A percentile compares a stretch with the other conserved stretches of the same genome.
phyloP scores from a whole-genome alignment of 176 grass and related monocot genomes.

The Puccinellia tenuiflora region DNA sequence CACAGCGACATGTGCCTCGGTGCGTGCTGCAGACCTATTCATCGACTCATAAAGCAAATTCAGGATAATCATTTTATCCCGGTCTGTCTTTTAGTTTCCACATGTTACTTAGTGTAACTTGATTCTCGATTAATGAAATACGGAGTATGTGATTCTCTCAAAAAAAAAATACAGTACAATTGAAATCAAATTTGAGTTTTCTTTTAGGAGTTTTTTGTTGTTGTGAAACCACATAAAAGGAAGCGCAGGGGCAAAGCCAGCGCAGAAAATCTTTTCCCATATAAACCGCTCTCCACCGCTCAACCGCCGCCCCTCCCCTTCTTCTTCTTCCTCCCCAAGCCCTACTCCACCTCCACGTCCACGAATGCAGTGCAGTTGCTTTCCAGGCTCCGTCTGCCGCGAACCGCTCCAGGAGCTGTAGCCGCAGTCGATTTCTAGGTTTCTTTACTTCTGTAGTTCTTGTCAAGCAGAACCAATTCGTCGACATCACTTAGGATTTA shows the following conservation, averaged over 20 bases:
- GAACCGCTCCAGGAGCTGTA: conserved; percentile 1
- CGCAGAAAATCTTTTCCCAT: conserved; percentile 29
- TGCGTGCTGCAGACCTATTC: no score
- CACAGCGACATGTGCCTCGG: no score
- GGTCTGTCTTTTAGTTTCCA: no score
- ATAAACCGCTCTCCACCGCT: conserved; percentile 37
- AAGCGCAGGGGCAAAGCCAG: background rate
- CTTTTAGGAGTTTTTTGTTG: no score
- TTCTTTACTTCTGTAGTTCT: background rate
- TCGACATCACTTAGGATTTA: conserved; percentile 25
- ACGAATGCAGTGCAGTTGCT: background rate
- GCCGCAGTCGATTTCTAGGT: background rate
- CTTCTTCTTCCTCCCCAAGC: conserved; percentile 4
- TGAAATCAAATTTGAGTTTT: no score
- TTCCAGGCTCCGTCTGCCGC: background rate
- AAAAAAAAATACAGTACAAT: no score
- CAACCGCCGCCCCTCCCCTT: background rate
- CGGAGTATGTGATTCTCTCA: no score
- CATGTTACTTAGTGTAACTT: no score
- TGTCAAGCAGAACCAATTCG: conserved; percentile 31
- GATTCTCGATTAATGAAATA: no score
- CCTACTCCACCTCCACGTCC: background rate
- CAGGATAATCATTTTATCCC: no score
- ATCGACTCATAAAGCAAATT: no score
- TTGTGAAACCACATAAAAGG: no score